Percentiles rank a stretch among this genome's conserved stretches.
These are phyloP conservation scores for Saururus chinensis DNA, from an alignment of 164 flowering plant genomes.

Conservation along the genomic window DNA sequence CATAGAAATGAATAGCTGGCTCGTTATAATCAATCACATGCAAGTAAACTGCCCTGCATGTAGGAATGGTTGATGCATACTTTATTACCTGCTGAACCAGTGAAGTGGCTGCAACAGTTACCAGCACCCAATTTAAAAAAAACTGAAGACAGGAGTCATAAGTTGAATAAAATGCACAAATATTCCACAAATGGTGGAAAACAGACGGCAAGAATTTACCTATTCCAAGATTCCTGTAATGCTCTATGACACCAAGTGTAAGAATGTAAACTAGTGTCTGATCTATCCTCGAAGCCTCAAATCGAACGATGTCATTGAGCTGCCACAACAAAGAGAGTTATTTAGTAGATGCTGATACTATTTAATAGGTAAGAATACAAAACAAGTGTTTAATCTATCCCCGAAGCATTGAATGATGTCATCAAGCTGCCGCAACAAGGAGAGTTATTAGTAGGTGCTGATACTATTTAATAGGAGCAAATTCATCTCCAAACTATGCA, in stretches of 20 bases:
- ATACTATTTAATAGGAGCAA: too few species aligned
- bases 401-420: slow-evolving; percentile 53
- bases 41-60: slow-evolving; percentile 82
- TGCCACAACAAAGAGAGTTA: slow-evolving; percentile 24
- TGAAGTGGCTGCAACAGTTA: slow-evolving; percentile 46
- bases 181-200: neutral
- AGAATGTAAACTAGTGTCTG: slow-evolving; percentile 71
- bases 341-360: too few species aligned
- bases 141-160: neutral
- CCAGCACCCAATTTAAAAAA: neutral
- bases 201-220: slow-evolving; percentile 30
- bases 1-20: slow-evolving; percentile 75
- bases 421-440: slow-evolving; percentile 44
- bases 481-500: too few species aligned
- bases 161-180: neutral
- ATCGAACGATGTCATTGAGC: slow-evolving; percentile 66
- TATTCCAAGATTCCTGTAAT: slow-evolving; percentile 82
- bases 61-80: slow-evolving; percentile 55
- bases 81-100: slow-evolving; percentile 71
- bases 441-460: neutral
- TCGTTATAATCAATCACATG: slow-evolving; percentile 86
- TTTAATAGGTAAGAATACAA: too few species aligned
- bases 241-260: slow-evolving; percentile 79
- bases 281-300: slow-evolving; percentile 44
- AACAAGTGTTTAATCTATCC: too few species aligned